Percentiles rank a stretch among this genome's conserved stretches.
phyloP scores from a whole-genome alignment of 129 eudicot species.

The Apium graveolens region DNA sequence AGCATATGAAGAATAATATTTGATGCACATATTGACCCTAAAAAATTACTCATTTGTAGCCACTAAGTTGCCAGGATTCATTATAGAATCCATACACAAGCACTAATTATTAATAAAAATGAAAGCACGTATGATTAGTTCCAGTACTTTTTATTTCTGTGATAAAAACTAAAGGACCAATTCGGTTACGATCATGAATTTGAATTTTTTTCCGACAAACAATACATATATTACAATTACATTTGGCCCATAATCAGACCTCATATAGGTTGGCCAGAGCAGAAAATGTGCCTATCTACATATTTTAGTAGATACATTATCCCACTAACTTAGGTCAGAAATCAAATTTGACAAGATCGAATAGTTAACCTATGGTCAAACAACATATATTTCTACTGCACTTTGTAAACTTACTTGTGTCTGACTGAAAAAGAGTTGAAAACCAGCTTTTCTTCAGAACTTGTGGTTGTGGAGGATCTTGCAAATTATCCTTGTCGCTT shows the following conservation, averaged over 20 bases:
- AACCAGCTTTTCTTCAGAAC: slow-evolving; percentile 43
- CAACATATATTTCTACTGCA: slow-evolving; percentile 16
- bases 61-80: neutral
- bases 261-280: neutral
- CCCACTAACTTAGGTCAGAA: neutral
- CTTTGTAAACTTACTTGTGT: slow-evolving; percentile 18
- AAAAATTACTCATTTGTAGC: neutral
- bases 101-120: neutral
- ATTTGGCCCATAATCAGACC: neutral
- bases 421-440: slow-evolving; percentile 35
- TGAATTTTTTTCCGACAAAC: no score
- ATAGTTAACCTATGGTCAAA: neutral
- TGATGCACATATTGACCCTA: neutral
- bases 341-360: neutral
- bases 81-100: neutral
- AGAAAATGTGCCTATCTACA: neutral
- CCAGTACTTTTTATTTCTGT: neutral
- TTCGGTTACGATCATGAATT: no score
- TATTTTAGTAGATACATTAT: neutral
- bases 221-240: neutral
- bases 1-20: neutral
- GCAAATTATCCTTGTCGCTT: slow-evolving; percentile 23
- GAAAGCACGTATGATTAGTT: neutral
- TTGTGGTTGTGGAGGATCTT: slow-evolving; percentile 32
- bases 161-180: neutral